Evolutionary conservation across 352 stramenopile species (phyloP), one percentile per base, ranked within the genome.

Genomic region (Globisporangium spinosum): DNA sequence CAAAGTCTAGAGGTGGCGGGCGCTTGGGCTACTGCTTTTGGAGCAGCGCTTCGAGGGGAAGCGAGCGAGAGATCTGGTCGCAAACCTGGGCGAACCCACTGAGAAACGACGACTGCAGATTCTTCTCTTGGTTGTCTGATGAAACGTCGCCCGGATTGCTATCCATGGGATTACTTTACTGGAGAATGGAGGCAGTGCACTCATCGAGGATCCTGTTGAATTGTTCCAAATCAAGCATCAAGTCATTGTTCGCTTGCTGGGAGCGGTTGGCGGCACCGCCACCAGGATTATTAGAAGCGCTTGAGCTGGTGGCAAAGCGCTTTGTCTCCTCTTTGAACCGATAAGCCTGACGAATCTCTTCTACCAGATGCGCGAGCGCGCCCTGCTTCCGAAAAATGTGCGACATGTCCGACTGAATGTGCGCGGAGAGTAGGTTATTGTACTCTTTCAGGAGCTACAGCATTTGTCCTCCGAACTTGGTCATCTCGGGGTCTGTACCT

Each of bases 301-400:
- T 62, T 32, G 15, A 9, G 29, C 27, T 59, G 29, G 1, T 43
- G 32, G 1, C 5, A 17, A 32, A 43, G 9, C 32, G 32, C 2
- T 49, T 45, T 49, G 32, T 34, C 20, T 62, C 43, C 29, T 62
- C 67, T 60, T 53, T n/a, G 20, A 51, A 38, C 1, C 29, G 35
- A 1, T 61, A 29, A 6, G 67, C 51, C 35, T 70, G 65, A 0
- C 68, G 63, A 2, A 80, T 62, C 20, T 77, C 64, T 9, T 83
- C 73, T 1, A 79, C 69, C 12, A 80, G 57, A 17, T 70, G 67
- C 25, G 79, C 79, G 23, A 87, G 71, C 4, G 66, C 43, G 1
- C 75, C 77, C 55, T 87, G 79, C 13, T 73, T 81, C 4, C 74
- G 69, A 34, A 83, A 85, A n/a, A 87, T 80, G 3, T 80, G 73